A percentile compares a stretch with the other conserved stretches of the same genome.
Conservation (phyloP, 371 early-diverging fungal species). For the Actinomortierella ambigua region DNA sequence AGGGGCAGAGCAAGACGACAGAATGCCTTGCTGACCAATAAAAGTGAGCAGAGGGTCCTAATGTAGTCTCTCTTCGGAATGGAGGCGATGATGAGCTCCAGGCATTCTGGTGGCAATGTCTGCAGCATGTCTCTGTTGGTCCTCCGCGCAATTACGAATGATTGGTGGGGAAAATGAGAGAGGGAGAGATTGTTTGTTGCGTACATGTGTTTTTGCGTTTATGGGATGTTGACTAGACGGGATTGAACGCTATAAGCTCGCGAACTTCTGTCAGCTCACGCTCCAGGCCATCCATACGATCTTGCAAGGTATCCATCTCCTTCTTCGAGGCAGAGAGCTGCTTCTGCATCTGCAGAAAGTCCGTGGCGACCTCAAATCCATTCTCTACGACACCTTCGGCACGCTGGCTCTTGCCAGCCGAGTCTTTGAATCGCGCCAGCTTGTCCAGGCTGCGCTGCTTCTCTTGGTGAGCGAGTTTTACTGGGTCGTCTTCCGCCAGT, state of each 20-base stretch:
- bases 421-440: constrained; percentile 25
- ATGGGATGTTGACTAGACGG: constrained; percentile 18
- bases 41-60: too few species aligned
- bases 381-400: constrained; percentile 42
- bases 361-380: constrained; percentile 35
- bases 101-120: too few species aligned
- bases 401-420: constrained; percentile 31
- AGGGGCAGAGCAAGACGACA: too few species aligned
- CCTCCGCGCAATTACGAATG: too few species aligned
- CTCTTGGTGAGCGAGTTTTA: constrained; percentile 2
- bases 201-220: neutral
- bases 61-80: too few species aligned
- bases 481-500: neutral
- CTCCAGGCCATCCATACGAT: constrained; percentile 22
- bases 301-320: constrained; percentile 41
- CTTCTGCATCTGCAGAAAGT: constrained; percentile 34
- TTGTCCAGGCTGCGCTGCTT: constrained; percentile 2
- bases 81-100: too few species aligned
- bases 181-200: too few species aligned
- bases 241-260: constrained; percentile 36
- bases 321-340: constrained; percentile 26
- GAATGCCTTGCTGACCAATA: too few species aligned
- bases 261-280: constrained; percentile 38
- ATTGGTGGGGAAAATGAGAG: too few species aligned
- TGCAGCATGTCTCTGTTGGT: too few species aligned